A percentile compares a stretch with the other conserved stretches of the same genome.
phyloP scores from a whole-genome alignment of 2,329 filamentous ascomycete genomes.

The Aspergillus pseudotamarii region DNA sequence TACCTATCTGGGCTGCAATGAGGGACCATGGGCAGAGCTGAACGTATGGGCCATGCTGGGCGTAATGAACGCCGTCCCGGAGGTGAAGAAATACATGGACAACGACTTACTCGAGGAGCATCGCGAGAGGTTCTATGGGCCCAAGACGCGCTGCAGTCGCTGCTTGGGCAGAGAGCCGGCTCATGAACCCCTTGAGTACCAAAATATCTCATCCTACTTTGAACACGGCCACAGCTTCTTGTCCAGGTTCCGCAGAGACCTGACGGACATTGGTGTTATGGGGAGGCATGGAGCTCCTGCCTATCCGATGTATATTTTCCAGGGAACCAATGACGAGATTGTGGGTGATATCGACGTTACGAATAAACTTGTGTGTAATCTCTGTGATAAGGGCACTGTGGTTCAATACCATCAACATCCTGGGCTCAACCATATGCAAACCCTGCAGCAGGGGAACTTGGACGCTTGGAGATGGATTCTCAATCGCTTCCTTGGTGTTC shows the following conservation, averaged over 20 bases:
- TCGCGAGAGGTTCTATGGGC: not conserved
- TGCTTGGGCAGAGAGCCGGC: not conserved
- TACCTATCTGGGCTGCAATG: not conserved
- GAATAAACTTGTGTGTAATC: not conserved
- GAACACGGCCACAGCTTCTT: slow-evolving; percentile 6
- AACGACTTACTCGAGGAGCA: slow-evolving; percentile 1
- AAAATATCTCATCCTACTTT: slow-evolving; percentile 3
- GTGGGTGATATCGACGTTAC: not conserved
- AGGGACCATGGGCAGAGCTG: slow-evolving; percentile 1
- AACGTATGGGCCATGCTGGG: slow-evolving; percentile 15
- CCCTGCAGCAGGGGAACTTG: not conserved
- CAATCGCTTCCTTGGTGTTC: not conserved
- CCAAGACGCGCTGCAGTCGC: not conserved
- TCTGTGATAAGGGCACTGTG: not conserved
- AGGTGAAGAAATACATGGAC: slow-evolving; percentile 9
- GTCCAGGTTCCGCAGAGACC: not conserved
- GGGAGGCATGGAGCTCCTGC: not conserved
- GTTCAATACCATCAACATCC: slow-evolving; percentile 1
- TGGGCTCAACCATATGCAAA: not conserved
- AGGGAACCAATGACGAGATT: not conserved
- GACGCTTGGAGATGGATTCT: slow-evolving; percentile 7
- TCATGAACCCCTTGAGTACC: not conserved
- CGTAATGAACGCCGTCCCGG: slow-evolving; percentile 14
- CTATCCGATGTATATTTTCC: slow-evolving; percentile 6
- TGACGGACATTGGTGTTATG: slow-evolving; percentile 1